Evolutionary conservation across 306 rosid genomes (phyloP).

Genomic region (Begonia peltatifolia): DNA sequence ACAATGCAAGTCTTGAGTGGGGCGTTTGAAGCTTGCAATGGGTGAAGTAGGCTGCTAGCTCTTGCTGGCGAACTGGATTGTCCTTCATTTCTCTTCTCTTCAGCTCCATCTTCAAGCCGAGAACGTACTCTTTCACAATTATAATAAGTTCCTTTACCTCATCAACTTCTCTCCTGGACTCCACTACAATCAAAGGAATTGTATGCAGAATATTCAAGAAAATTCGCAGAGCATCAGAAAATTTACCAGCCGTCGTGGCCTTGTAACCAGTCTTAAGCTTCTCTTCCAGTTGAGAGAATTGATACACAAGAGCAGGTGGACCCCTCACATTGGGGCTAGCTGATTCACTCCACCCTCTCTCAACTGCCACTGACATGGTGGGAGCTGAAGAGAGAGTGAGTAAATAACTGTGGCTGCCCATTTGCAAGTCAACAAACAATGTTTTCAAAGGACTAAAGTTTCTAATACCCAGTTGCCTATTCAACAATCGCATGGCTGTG

Average conservation of each 20-base stretch:
- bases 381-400: conserved; percentile 67
- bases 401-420: conserved; percentile 54
- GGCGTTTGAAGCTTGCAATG: conserved; percentile 77
- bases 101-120: conserved; percentile 67
- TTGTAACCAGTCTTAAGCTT: conserved; percentile 75
- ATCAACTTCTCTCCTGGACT: conserved; percentile 85
- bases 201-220: conserved; percentile 51
- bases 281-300: conserved; percentile 58
- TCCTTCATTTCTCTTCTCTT: conserved; percentile 65
- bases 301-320: conserved; percentile 60
- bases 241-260: conserved; percentile 68
- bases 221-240: conserved; percentile 50
- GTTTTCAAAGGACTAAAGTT: conserved; percentile 56
- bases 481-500: conserved; percentile 65
- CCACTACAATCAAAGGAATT: conserved; percentile 66
- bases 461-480: conserved; percentile 61
- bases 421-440: conserved; percentile 51
- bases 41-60: conserved; percentile 86
- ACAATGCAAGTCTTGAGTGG: conserved; percentile 72
- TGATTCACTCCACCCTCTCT: conserved; percentile 72
- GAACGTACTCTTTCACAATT: conserved; percentile 63
- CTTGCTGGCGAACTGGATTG: conserved; percentile 59
- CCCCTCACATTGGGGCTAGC: conserved; percentile 68
- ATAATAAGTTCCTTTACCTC: conserved; percentile 71
- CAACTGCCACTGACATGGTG: conserved; percentile 49